Percentiles rank a stretch among this genome's conserved stretches.
These are phyloP conservation scores for Cudoniella acicularis DNA, from an alignment of 495 filamentous ascomycete genomes.

Conservation along the genomic window DNA sequence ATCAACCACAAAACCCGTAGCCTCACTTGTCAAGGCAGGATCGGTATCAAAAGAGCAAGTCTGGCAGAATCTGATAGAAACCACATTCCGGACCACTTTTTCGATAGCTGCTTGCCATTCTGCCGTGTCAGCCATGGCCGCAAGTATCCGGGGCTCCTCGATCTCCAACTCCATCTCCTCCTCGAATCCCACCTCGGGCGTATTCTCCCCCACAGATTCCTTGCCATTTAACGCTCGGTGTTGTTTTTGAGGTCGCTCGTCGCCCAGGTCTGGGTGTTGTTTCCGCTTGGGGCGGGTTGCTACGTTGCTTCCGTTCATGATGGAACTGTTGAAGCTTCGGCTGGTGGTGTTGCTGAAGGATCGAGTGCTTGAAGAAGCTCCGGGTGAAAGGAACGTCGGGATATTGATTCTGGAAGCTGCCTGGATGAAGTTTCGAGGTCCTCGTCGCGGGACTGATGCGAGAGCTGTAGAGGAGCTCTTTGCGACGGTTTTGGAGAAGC, in stretches of 20 bases:
- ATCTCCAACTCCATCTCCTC: slow-evolving; percentile 35
- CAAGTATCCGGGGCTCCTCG: slow-evolving; percentile 34
- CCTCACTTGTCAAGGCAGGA: slow-evolving; percentile 86
- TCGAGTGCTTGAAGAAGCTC: not conserved
- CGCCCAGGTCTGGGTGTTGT: slow-evolving; percentile 30
- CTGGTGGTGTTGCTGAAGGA: slow-evolving; percentile 2
- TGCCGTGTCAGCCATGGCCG: slow-evolving; percentile 66
- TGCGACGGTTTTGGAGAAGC: slow-evolving; percentile 19
- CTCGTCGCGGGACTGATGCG: not conserved
- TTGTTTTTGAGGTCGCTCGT: slow-evolving; percentile 46
- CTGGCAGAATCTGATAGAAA: slow-evolving; percentile 98
- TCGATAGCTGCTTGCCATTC: slow-evolving; percentile 98
- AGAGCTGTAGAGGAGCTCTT: slow-evolving; percentile 8
- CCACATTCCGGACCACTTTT: slow-evolving; percentile 84
- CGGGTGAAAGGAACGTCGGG: not conserved
- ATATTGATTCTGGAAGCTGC: not conserved
- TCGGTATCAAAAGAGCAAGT: slow-evolving; percentile 98
- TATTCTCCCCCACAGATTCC: slow-evolving; percentile 44
- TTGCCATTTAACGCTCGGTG: slow-evolving; percentile 42
- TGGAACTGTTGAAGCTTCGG: slow-evolving; percentile 3
- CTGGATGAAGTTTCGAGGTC: not conserved
- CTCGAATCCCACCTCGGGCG: slow-evolving; percentile 34
- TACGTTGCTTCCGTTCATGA: slow-evolving; percentile 37
- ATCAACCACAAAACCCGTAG: slow-evolving; percentile 97
- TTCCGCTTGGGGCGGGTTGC: slow-evolving; percentile 48